Evolutionary conservation across 2,329 filamentous ascomycete genomes (phyloP), one percentile per base, ranked within the genome.

Genomic region (Cephalotrichum gorgonifer): DNA sequence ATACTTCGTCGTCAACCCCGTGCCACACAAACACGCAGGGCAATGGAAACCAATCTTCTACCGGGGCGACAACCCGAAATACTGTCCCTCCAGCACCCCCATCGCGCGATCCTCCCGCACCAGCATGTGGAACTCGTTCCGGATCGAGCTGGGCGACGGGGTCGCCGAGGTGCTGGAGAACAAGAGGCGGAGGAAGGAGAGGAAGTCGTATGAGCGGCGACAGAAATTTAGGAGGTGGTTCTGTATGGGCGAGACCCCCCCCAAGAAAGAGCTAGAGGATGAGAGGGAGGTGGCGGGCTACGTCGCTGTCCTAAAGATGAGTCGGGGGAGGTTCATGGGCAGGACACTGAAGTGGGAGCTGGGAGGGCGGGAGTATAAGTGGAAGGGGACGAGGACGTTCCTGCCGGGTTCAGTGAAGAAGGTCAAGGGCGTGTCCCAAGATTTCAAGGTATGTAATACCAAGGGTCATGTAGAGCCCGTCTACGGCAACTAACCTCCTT

Each of bases 1-100:
- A 2, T 54, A 55, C 35, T 55, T 53, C 25, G 25, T 55, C 14
- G 23, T 42, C 20, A 55, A 55, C 35, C 54, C 53, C 15, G 43
- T 55, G 12, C 54, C 53, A 2, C 51, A 55, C 23, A 55, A 54
- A 25, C 53, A 52, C 39, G 33, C 49, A 3, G 27, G 47, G 47
- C 23, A 39, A 25, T 55, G 53, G 54, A 53, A 49, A 12, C 54
- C 54, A 7, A 23, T 55, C 11, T 50, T 55, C 6, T 54, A 52
- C 46, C 47, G 45, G 14, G 54, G 53, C 20, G 54, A 54, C 30
- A 55, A 54, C 27, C 54, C 54, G 17, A 55, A 54, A 43, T 54
- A 55, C 49, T 49, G 44, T 9, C 43, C 43, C 11, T 30, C 42
- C 14, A 52, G 51, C 38, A 47, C 20, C 4, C 43, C 46, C 17